phyloP scores from a whole-genome alignment of 495 filamentous ascomycete genomes.

The Aspergillus carlsbadensis region DNA sequence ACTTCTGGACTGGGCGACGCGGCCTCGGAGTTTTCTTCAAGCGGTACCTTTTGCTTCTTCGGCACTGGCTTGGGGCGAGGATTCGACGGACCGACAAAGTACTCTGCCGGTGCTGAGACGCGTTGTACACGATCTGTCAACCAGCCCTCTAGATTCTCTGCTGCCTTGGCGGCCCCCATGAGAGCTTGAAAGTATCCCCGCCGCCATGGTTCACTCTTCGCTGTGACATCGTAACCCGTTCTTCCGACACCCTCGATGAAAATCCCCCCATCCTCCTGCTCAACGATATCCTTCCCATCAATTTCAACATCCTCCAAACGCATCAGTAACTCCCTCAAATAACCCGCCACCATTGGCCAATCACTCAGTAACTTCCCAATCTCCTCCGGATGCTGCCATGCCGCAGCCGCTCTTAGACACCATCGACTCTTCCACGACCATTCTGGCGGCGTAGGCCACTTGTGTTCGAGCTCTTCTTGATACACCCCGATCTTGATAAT shows the following conservation, averaged over 20 bases:
- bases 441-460: conserved; percentile 71
- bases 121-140: conserved; percentile 64
- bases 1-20: conserved; percentile 64
- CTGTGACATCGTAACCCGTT: conserved; percentile 66
- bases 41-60: conserved; percentile 54
- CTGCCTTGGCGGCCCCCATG: conserved; percentile 70
- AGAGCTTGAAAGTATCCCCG: conserved; percentile 78
- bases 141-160: conserved; percentile 79
- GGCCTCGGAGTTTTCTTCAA: conserved; percentile 68
- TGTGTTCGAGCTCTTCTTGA: conserved; percentile 69
- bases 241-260: conserved; percentile 53
- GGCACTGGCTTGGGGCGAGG: conserved; percentile 73
- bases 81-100: conserved; percentile 79
- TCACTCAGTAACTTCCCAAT: conserved; percentile 54
- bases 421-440: conserved; percentile 66
- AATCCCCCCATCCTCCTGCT: conserved; percentile 56
- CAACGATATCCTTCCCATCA: conserved; percentile 65
- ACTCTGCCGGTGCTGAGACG: conserved; percentile 64
- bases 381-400: conserved; percentile 52
- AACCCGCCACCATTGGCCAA: conserved; percentile 60
- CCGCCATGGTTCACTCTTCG: conserved; percentile 77
- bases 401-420: conserved; percentile 57
- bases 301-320: conserved; percentile 61
- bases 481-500: conserved; percentile 57
- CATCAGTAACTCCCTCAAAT: conserved; percentile 52